Evolutionary conservation across 2,329 filamentous ascomycete species (phyloP), one percentile per base, ranked within the genome.

Genomic region (Didymella exigua): DNA sequence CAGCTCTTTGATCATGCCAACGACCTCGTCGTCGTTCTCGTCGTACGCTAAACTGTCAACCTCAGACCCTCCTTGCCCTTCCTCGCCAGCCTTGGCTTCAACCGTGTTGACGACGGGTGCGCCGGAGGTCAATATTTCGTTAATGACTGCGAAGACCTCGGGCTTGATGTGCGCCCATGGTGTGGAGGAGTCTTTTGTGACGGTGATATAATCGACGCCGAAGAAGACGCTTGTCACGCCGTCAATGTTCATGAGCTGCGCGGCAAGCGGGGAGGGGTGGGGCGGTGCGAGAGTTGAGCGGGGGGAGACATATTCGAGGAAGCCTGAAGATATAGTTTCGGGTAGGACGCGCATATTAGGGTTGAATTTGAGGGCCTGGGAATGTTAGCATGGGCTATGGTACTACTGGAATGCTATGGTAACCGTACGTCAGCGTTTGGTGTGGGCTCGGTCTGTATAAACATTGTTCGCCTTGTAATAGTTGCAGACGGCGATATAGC

Each of bases 1-100:
- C 27, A 99, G 80, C 78, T 99, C 95, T 79, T 98, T 96, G 78
- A 99, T 98, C 95, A 98, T 98, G 55, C 91, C 89, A 8, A 99
- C 89, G 10, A 97, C 91, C 77, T 99, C 95, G 63, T 88, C 89
- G 73, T 99, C 95, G 59, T 96, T 88, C 72, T 96, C 92, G 66
- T 93, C 87, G 75, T 93, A 96, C 19, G 85, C 85, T 46, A 96
- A 79, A 56, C 86, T 89, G 67, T 96, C 91, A 58, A 85, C 84
- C 59, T 80, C 80, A 13, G 67, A 75, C 44, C 76, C 76, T 54
- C 78, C 77, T 67, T 84, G 78, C 24, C 79, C 77, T 71, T 84
- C 77, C 43, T 80, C 77, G 42, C 76, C 75, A 1, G 73, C 73
- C 55, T 85, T 86, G 64, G 83, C 84, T 64, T 89, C 87, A 1